These are phyloP conservation scores for Polyporus tsugae DNA, from an alignment of 1,284 basidiomycete species.

Conservation along the genomic window DNA sequence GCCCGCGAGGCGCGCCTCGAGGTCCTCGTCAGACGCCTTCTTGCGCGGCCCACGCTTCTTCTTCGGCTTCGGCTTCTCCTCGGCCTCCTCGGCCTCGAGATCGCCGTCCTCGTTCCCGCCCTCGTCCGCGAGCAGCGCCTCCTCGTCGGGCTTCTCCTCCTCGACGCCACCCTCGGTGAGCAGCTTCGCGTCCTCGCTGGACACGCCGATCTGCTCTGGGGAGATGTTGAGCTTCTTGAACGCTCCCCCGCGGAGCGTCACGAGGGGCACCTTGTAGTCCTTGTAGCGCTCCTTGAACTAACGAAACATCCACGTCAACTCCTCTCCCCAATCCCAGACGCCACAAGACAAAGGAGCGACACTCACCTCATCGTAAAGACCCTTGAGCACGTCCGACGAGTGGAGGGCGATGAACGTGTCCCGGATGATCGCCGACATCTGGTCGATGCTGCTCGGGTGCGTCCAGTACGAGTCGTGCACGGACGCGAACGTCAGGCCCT, in stretches of 20 bases:
- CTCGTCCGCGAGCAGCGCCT: constrained; percentile 5
- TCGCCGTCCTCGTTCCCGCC: constrained; percentile 23
- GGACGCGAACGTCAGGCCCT: constrained; percentile 87
- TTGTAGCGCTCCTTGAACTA: constrained; percentile 85
- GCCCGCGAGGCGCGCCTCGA: constrained; percentile 35
- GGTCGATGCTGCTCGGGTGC: constrained; percentile 88
- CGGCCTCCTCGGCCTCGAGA: constrained; percentile 31
- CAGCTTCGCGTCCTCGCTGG: constrained; percentile 26
- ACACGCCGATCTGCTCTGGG: constrained; percentile 14
- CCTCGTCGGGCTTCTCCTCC: constrained; percentile 20
- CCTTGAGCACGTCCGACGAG: constrained; percentile 81
- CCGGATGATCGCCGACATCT: constrained; percentile 91
- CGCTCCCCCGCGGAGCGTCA: constrained; percentile 50
- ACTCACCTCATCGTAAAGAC: constrained; percentile 66
- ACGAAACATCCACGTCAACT: constrained; percentile 15
- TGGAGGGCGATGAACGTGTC: constrained; percentile 96
- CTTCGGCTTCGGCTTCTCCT: constrained; percentile 26
- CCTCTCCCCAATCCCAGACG: neutral
- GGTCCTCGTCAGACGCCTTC: constrained; percentile 36
- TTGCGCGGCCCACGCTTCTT: constrained; percentile 13
- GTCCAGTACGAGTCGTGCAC: constrained; percentile 99
- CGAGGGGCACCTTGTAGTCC: constrained; percentile 76
- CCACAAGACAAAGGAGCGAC: neutral
- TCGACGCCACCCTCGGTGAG: constrained; percentile 26
- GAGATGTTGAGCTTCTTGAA: constrained; percentile 47